phyloP scores from a whole-genome alignment of 371 early-diverging fungal species.

The Syncephalastrum sp. region DNA sequence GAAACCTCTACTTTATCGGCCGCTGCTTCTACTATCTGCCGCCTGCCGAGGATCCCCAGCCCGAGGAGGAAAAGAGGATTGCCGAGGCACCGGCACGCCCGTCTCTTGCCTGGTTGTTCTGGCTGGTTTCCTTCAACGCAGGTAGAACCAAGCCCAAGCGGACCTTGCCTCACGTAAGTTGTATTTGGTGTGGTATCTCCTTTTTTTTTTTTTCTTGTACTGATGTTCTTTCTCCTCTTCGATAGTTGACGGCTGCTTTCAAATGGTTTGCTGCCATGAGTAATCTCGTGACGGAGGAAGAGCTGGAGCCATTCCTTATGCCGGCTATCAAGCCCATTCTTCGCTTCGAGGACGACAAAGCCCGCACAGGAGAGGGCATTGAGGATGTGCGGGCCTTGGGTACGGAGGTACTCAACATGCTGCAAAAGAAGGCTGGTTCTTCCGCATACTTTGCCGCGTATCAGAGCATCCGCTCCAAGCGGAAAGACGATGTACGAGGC shows the following conservation, averaged over 20 bases:
- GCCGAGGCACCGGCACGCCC: constrained; percentile 23
- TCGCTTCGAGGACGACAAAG: constrained; percentile 63
- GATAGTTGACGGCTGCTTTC: constrained; percentile 75
- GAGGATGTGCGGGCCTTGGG: constrained; percentile 39
- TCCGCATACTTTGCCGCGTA: constrained; percentile 70
- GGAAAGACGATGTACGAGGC: constrained; percentile 37
- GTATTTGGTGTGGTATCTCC: too few species aligned
- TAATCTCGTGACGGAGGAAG: constrained; percentile 55
- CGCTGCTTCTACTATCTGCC: constrained; percentile 65
- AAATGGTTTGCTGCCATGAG: constrained; percentile 91
- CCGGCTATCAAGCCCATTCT: constrained; percentile 80
- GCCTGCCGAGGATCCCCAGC: constrained; percentile 43
- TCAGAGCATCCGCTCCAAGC: constrained; percentile 69
- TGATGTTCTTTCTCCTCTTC: not conserved
- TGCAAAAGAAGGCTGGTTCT: constrained; percentile 80
- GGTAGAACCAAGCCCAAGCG: too few species aligned
- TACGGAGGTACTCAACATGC: constrained; percentile 76
- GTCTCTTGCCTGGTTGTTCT: constrained; percentile 55
- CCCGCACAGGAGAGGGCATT: constrained; percentile 35
- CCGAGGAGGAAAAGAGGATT: constrained; percentile 20
- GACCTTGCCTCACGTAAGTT: too few species aligned
- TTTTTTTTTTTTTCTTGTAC: too few species aligned
- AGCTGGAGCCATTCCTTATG: constrained; percentile 63
- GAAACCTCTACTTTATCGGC: constrained; percentile 91
- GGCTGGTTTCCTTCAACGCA: constrained; percentile 59